phyloP scores from a whole-genome alignment of 1,284 basidiomycete species.

The Moesziomyces sp. region DNA sequence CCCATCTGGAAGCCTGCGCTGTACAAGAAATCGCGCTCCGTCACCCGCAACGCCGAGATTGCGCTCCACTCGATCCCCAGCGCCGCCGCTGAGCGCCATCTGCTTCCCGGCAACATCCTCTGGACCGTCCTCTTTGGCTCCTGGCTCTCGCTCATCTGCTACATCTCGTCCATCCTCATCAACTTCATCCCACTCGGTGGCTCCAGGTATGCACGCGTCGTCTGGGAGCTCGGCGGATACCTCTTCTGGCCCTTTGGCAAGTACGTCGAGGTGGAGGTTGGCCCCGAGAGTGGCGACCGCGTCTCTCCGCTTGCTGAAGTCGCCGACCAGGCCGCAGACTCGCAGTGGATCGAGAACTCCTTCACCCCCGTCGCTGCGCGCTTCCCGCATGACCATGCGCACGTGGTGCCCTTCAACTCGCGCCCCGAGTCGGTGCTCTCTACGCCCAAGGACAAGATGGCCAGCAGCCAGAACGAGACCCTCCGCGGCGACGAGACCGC shows the following conservation, averaged over 20 bases:
- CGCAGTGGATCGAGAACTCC: conserved; percentile 69
- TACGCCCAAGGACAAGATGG: conserved; percentile 24
- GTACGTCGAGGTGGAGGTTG: conserved; percentile 85
- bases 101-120: conserved; percentile 90
- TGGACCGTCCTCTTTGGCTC: conserved; percentile 84
- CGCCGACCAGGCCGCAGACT: conserved; percentile 15
- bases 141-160: conserved; percentile 83
- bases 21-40: conserved; percentile 97
- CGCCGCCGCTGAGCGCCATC: conserved; percentile 87
- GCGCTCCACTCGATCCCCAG: conserved; percentile 92
- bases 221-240: conserved; percentile 94
- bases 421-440: conserved; percentile 29
- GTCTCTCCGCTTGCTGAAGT: conserved; percentile 20
- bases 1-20: conserved; percentile 99
- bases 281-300: conserved; percentile 56
- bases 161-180: conserved; percentile 77
- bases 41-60: conserved; percentile 93
- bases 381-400: conserved; percentile 57
- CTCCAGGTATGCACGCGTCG: conserved; percentile 82
- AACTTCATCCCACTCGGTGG: conserved; percentile 81
- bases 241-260: conserved; percentile 98
- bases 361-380: conserved; percentile 60
- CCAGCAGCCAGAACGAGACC: conserved; percentile 31
- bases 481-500: conserved; percentile 16
- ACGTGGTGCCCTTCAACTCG: conserved; percentile 54